Evolutionary conservation across 1,284 basidiomycete genomes (phyloP), one percentile per base, ranked within the genome.

Genomic region (Cutaneotrichosporon sp.): DNA sequence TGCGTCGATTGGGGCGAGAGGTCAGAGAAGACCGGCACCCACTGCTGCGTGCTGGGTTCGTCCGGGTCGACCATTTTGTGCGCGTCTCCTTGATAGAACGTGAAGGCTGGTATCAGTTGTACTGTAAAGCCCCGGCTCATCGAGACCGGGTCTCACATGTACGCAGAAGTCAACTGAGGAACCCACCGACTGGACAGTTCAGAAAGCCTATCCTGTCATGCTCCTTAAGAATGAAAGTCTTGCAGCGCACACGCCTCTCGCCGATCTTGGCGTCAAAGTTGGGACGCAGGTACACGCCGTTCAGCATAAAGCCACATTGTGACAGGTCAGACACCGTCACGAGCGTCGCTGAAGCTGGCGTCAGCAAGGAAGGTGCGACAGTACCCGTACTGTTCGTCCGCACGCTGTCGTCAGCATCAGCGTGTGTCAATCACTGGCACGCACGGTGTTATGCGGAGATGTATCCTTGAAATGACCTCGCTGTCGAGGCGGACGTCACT

Each of bases 221-320:
- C 4, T 50, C 42, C 20, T 46, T 54, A 7, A 60, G 46, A 17
- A 60, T 51, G 40, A 50, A 42, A 4, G 36, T 42, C n/a, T 47
- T 51, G 38, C 37, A 41, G 5, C 34, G 46, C 2, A 21, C 13
- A 1, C 44, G 35, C 13, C 49, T 49, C 10, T 49, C 41, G 13
- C 37, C 40, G 1, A 45, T 18, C 65, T 82, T 84, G 8, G 46
- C 50, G 1, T 41, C 23, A 12, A 37, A 15, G 13, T 20, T 23
- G 1, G 49, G 42, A 15, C 41, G 52, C 40, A 79, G 78, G 41
- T 88, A 81, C 61, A 85, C 80, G 0, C 80, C 83, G 64, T 90
- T 90, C 48, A 88, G 76, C 33, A 80, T 68, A 36, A 88, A 75
- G 2, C 88, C 88, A 60, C 89, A 89, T n/a, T 83, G 81, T 0